phyloP scores from a whole-genome alignment of 1,284 basidiomycete genomes.

The Inonotus hispidus region DNA sequence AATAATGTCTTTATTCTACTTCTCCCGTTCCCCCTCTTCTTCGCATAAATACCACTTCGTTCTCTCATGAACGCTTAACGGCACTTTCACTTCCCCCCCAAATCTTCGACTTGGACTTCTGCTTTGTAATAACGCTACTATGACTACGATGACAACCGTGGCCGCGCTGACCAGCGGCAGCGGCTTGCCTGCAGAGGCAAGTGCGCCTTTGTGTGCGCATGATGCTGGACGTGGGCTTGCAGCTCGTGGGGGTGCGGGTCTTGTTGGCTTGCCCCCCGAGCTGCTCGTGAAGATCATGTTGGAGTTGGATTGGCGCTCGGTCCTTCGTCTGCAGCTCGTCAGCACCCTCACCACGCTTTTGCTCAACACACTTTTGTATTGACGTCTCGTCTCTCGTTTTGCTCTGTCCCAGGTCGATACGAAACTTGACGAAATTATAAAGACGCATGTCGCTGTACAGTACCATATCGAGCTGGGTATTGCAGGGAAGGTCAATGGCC shows the following conservation, averaged over 20 bases:
- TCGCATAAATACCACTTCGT: background rate
- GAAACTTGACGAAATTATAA: slow-evolving; percentile 35
- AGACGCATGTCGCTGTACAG: slow-evolving; percentile 35
- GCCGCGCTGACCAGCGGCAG: background rate
- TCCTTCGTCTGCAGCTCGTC: slow-evolving; percentile 39
- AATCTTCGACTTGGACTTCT: background rate
- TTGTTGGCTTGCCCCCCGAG: slow-evolving; percentile 26
- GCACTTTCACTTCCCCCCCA: background rate
- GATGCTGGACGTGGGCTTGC: background rate
- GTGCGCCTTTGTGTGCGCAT: background rate
- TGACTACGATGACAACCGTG: too few species aligned
- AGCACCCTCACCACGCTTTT: slow-evolving; percentile 13
- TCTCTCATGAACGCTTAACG: background rate
- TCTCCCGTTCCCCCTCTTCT: background rate
- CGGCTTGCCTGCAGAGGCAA: background rate
- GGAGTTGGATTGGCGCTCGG: slow-evolving; percentile 27
- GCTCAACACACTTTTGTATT: background rate
- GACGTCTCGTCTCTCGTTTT: background rate
- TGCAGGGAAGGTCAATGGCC: slow-evolving; percentile 43
- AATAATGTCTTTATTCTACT: background rate
- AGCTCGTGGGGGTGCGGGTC: slow-evolving; percentile 16
- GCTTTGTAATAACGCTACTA: background rate
- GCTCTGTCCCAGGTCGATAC: slow-evolving; percentile 39
- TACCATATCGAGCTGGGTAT: slow-evolving; percentile 50
- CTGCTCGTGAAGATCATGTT: slow-evolving; percentile 26